A percentile compares a stretch with the other conserved stretches of the same genome.
Evolutionary conservation across 1,284 basidiomycete genomes (phyloP).

Genomic region (Cutaneotrichosporon sp.): DNA sequence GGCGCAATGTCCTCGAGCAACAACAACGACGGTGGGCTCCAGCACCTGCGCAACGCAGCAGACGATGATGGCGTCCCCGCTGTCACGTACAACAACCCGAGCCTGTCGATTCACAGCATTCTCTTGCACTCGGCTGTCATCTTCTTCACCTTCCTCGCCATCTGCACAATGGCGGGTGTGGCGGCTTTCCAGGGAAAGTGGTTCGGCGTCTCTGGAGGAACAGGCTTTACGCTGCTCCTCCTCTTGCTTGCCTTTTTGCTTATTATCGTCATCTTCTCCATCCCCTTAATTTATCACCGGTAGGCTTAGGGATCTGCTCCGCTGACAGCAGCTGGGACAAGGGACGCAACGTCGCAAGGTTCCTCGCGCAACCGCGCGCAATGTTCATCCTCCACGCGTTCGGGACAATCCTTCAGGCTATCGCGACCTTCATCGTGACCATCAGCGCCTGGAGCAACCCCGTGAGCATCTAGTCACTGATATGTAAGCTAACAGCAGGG

Average conservation of each 20-base stretch:
- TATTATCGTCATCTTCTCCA: constrained; percentile 66
- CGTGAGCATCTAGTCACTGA: constrained; percentile 23
- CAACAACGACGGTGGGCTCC: neutral
- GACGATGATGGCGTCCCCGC: neutral
- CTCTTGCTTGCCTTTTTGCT: constrained; percentile 70
- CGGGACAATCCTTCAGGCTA: constrained; percentile 64
- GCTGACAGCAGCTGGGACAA: constrained; percentile 60
- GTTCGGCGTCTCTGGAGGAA: constrained; percentile 80
- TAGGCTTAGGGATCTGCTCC: constrained; percentile 41
- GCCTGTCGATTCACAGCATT: constrained; percentile 8
- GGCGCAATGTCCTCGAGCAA: neutral
- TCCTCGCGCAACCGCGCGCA: constrained; percentile 74
- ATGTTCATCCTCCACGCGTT: constrained; percentile 72
- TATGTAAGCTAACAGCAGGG: constrained; percentile 55
- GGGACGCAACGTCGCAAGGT: constrained; percentile 68
- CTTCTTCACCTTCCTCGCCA: constrained; percentile 84
- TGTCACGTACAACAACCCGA: neutral
- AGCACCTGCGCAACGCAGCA: constrained; percentile 15
- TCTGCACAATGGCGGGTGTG: constrained; percentile 81
- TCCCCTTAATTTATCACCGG: constrained; percentile 81
- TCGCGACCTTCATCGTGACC: constrained; percentile 63
- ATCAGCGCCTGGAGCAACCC: constrained; percentile 30
- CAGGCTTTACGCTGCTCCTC: constrained; percentile 80
- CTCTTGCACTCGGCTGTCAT: constrained; percentile 31
- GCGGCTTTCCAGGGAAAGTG: constrained; percentile 81